A percentile compares a stretch with the other conserved stretches of the same genome.
Conservation (phyloP, 176 grass and related monocot species). For the Carex myosuroides region DNA sequence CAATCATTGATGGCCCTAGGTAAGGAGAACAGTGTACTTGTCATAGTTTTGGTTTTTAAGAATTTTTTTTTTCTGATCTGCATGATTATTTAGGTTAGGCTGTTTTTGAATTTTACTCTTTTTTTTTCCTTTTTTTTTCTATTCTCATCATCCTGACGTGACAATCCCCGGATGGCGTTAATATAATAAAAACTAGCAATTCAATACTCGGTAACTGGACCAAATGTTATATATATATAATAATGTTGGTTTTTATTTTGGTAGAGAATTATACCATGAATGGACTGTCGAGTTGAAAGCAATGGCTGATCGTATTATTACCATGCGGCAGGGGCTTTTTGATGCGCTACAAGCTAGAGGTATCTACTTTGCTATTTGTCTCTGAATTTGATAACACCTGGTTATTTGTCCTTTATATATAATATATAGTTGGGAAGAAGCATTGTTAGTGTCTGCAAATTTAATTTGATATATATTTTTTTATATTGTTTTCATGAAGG, state of each 20-base stretch:
- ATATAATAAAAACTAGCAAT: not conserved
- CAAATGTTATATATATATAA: not conserved
- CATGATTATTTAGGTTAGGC: not conserved
- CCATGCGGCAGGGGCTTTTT: slow-evolving; percentile 86
- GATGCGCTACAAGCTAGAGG: slow-evolving; percentile 69
- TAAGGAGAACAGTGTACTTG: not conserved
- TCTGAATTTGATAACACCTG: slow-evolving; percentile 2
- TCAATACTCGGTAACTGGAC: not conserved
- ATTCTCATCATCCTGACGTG: not conserved
- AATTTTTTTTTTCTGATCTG: not conserved
- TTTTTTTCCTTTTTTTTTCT: not conserved
- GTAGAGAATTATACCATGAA: slow-evolving; percentile 72
- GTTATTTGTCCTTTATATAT: slow-evolving; percentile 21
- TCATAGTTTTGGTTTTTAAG: not conserved
- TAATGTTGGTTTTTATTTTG: slow-evolving; percentile 22
- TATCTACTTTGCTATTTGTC: slow-evolving; percentile 31
- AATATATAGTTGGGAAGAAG: not conserved
- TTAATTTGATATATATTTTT: not conserved
- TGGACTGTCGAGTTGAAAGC: slow-evolving; percentile 94
- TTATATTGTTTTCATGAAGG: slow-evolving; percentile 40
- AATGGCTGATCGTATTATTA: slow-evolving; percentile 97
- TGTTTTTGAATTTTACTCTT: not conserved
- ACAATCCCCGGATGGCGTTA: not conserved
- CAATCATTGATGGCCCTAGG: not conserved
- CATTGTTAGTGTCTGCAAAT: not conserved